Base-by-base conservation (phyloP, 2,329 filamentous ascomycete species). In the Acrocalymma vagum region DNA sequence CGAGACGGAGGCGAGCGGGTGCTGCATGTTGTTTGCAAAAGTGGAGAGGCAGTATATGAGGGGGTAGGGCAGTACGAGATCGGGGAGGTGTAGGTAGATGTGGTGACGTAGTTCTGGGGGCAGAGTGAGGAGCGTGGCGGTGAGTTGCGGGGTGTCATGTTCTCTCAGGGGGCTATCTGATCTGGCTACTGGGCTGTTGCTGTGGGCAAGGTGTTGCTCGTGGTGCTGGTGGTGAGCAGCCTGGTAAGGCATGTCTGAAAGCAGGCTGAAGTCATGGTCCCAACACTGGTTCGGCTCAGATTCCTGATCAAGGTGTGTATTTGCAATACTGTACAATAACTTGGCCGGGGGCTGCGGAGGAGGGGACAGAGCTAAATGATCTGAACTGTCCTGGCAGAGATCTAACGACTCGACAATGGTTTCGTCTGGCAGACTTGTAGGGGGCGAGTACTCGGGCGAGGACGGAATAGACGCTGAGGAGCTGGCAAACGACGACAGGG, bases 21-120 rank as follows among this genome's bases (percentile, higher is more conserved):
- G 68, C 38, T 69, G 66, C 44, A 66, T 66, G 28, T 63, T 57
- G 51, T 63, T 58, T 22, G 60, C 55, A 26, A 67, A 68, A 29
- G 65, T 69, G 28, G 63, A 66, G 37, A 70, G 65, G 55, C 68
- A 70, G 74, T 71, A 71, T 42, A 68, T 65, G 28, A 71, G 65
- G 9, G 68, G 67, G 18, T 65, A 59, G 9, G 58, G 54, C 34
- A 62, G 53, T 38, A 68, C 58, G 35, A 71, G 61, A 37, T 67
- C 62, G 20, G 63, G 62, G 40, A 69, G 62, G 34, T 64, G 46
- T 42, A 60, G 63, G 55, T 70, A 71, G 39, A 71, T 68, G 14
- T 68, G 55, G 51, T 64, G 58, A 18, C 68, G 63, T 27, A 70
- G 57, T 32, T 71, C 68, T 4, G 65, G 63, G 1, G 67, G 67